A percentile compares a stretch with the other conserved stretches of the same genome.
phyloP scores from a whole-genome alignment of 768 basidiomycete species.

The Phylloporus scabripes region DNA sequence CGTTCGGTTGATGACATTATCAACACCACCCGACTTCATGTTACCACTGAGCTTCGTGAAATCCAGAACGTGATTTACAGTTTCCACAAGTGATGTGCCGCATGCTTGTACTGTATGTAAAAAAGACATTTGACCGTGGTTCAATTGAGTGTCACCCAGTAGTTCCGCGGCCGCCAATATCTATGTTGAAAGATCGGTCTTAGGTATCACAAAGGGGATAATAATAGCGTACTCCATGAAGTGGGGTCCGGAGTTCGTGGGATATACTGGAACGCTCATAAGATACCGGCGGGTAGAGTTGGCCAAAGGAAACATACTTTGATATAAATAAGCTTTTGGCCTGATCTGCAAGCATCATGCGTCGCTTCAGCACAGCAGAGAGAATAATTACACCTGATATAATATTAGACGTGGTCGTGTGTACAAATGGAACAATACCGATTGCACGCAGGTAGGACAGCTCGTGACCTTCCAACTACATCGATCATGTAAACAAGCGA shows the following conservation, averaged over 20 bases:
- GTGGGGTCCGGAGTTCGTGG: slow-evolving; percentile 84
- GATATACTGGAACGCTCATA: slow-evolving; percentile 57
- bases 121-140: slow-evolving; percentile 78
- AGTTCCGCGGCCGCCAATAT: slow-evolving; percentile 91
- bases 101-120: slow-evolving; percentile 92
- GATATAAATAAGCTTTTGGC: slow-evolving; percentile 91
- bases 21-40: slow-evolving; percentile 68
- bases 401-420: slow-evolving; percentile 1
- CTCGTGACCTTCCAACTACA: slow-evolving; percentile 80
- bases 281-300: slow-evolving; percentile 1
- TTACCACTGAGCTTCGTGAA: slow-evolving; percentile 93
- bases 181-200: slow-evolving; percentile 30
- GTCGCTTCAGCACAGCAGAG: slow-evolving; percentile 84
- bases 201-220: not conserved
- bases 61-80: slow-evolving; percentile 94
- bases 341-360: slow-evolving; percentile 93
- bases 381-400: slow-evolving; percentile 78
- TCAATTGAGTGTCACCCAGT: slow-evolving; percentile 78
- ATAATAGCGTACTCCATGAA: slow-evolving; percentile 66
- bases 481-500: slow-evolving; percentile 7
- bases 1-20: slow-evolving; percentile 66
- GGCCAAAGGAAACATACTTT: slow-evolving; percentile 47
- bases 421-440: slow-evolving; percentile 36
- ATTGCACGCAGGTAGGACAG: slow-evolving; percentile 89
- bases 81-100: slow-evolving; percentile 92